A percentile compares a stretch with the other conserved stretches of the same genome.
These are phyloP conservation scores for Microdochium paspali DNA, from an alignment of 2,329 filamentous ascomycete species.

Conservation along the genomic window DNA sequence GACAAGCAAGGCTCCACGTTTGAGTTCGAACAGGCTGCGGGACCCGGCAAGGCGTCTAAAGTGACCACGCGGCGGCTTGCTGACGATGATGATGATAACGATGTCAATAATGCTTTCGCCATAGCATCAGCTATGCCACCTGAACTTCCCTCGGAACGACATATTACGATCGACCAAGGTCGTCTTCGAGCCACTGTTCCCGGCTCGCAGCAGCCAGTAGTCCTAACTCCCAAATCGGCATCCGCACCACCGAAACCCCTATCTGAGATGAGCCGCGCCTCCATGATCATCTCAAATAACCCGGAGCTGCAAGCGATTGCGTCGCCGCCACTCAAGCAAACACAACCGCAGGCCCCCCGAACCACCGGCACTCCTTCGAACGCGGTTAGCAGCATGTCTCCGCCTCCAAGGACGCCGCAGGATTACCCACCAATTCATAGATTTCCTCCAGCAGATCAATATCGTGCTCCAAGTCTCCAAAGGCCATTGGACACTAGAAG, in stretches of 20 bases:
- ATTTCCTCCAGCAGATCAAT: slow-evolving; percentile 29
- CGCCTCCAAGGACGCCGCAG: slow-evolving; percentile 24
- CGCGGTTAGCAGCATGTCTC: not conserved
- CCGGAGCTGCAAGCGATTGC: slow-evolving; percentile 52
- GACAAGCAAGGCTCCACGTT: slow-evolving; percentile 71
- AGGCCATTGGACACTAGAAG: slow-evolving; percentile 18
- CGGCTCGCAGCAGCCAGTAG: slow-evolving; percentile 18
- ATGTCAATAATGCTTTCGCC: slow-evolving; percentile 49
- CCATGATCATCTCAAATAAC: slow-evolving; percentile 53
- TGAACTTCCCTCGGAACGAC: slow-evolving; percentile 13
- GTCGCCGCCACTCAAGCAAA: slow-evolving; percentile 26
- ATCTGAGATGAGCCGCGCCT: slow-evolving; percentile 46
- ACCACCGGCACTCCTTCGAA: not conserved
- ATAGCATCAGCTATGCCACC: slow-evolving; percentile 22
- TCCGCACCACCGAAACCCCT: slow-evolving; percentile 30
- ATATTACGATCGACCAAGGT: not conserved
- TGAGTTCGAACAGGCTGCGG: slow-evolving; percentile 60
- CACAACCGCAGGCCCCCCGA: not conserved
- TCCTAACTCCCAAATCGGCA: slow-evolving; percentile 19
- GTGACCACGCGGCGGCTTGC: slow-evolving; percentile 58
- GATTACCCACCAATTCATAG: slow-evolving; percentile 28
- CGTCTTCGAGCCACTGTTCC: not conserved
- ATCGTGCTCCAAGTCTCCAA: slow-evolving; percentile 28
- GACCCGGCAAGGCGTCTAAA: slow-evolving; percentile 35
- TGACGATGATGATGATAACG: slow-evolving; percentile 70